These are phyloP conservation scores for Flaveria robusta DNA, from an alignment of 129 eudicot genomes.

Conservation along the genomic window DNA sequence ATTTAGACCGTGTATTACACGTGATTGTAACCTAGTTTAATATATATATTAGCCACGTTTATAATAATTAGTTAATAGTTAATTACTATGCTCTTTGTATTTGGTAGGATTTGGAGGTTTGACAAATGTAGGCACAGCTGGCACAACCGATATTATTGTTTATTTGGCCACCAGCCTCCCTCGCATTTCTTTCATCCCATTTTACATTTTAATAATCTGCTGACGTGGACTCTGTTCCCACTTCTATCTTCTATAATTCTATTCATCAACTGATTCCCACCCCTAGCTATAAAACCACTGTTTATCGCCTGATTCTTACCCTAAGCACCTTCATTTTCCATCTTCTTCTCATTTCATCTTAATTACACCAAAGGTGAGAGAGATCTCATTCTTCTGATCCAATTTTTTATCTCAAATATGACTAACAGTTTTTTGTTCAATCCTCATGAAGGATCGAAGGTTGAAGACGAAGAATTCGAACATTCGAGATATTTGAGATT, in stretches of 20 bases:
- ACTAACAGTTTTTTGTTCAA: conserved; percentile 7
- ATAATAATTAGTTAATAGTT: not conserved
- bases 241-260: not conserved
- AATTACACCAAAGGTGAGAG: not conserved
- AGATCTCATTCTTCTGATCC: not conserved
- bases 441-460: conserved; percentile 2
- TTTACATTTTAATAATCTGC: conserved; percentile 10
- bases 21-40: too few species aligned
- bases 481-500: not conserved
- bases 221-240: conserved; percentile 18
- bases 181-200: conserved; percentile 20
- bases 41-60: too few species aligned
- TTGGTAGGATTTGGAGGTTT: not conserved
- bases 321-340: not conserved
- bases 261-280: conserved; percentile 9
- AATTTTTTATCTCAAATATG: not conserved
- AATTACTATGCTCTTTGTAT: not conserved
- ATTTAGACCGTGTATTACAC: too few species aligned
- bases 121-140: conserved; percentile 28
- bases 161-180: conserved; percentile 9
- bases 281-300: conserved; percentile 23
- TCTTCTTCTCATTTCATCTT: not conserved
- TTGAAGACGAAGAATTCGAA: not conserved
- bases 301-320: not conserved
- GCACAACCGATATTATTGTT: conserved; percentile 23